Conservation (phyloP, 2,329 filamentous ascomycete genomes). For the Pestalotiopsis sp. region DNA sequence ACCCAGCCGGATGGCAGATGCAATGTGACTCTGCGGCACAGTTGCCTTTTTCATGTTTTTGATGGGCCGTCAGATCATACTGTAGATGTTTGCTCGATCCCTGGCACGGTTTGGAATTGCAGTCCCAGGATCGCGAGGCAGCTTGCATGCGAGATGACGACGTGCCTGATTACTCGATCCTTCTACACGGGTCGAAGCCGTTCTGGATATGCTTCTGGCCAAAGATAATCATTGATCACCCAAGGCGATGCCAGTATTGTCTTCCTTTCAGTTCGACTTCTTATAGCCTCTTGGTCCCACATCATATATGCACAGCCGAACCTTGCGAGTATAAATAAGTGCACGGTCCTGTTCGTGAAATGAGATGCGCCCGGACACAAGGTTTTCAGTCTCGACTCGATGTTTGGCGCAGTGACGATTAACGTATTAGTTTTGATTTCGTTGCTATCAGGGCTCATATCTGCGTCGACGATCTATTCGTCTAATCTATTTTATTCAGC, state of each 20-base stretch:
- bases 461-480: not conserved
- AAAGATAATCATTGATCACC: not conserved
- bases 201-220: not conserved
- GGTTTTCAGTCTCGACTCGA: not conserved
- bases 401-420: not conserved
- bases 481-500: conserved; percentile 12
- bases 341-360: not conserved
- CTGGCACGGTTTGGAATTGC: not conserved
- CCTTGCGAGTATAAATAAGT: not conserved
- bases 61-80: not conserved
- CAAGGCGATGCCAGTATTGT: not conserved
- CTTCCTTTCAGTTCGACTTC: not conserved
- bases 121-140: not conserved
- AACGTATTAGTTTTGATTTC: not conserved
- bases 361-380: not conserved
- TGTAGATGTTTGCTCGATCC: not conserved
- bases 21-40: not conserved
- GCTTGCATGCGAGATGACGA: not conserved
- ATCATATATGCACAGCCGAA: not conserved
- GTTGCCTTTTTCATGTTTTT: not conserved
- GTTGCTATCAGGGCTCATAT: not conserved
- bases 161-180: not conserved
- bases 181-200: not conserved
- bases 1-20: too few relatives aligned
- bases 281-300: not conserved